Evolutionary conservation across 768 basidiomycete species (phyloP), one percentile per base, ranked within the genome.

Genomic region (Lactifluus pinguis): DNA sequence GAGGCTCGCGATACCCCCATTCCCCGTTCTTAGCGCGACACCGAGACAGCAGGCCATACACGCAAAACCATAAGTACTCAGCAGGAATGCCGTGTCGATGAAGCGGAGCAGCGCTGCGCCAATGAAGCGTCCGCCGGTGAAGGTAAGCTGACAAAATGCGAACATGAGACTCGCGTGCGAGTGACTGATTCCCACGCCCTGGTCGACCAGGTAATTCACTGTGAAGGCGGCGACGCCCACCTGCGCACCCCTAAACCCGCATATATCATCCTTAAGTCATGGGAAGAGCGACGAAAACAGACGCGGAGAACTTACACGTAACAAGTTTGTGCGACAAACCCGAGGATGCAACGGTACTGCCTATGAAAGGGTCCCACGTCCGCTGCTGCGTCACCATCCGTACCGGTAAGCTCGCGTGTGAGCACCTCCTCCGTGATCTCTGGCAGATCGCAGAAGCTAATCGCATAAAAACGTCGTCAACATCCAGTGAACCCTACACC

Each of bases 381-480:
- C 6, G 69, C 55, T 13, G 60, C 60, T 14, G n/a, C 69, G 25
- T 72, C 71, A 13, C 75, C 64, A 8, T 79, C 80, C 30, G 68
- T 76, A 6, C 69, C 70, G 55, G 75, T 70, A 50, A 83, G 74
- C 61, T 84, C 79, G 34, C 78, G 72, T 17, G 76, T 72, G 38
- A 83, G 75, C n/a, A 80, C 83, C 55, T 83, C 85, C 68, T 86
- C 83, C 3, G 83, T 82, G 59, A 87, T 85, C 68, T 89, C 86
- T 2, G 86, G 86, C 17, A 89, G 74, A 53, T 79, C 68, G 69
- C 83, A 82, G 70, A 87, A 85, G 73, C 83, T 81, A 67, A 70
- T 36, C 34, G 6, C 45, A 71, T 30, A 45, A 47, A 36, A 39
- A 8, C 42, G 6, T 13, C 10, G 2, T 42, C 38, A 45, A n/a